A percentile compares a stretch with the other conserved stretches of the same genome.
phyloP scores from a whole-genome alignment of 257 asterid species.

The Prunella vulgaris region DNA sequence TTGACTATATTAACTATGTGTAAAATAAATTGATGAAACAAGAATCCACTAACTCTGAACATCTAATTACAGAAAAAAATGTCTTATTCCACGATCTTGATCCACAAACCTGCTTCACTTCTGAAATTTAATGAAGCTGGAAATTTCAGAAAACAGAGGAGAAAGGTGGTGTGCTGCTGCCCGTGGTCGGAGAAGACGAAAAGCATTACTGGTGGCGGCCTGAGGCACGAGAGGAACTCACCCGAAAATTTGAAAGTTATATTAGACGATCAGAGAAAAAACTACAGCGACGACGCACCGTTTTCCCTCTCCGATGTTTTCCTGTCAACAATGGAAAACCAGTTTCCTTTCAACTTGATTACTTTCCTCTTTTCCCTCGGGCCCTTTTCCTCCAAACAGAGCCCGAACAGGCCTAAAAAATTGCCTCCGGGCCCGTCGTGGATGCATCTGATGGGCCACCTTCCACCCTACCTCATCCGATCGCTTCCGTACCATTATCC shows the following conservation, averaged over 20 bases:
- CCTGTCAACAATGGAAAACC: not conserved
- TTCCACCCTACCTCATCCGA: constrained; percentile 16
- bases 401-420: not conserved
- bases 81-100: not conserved
- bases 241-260: too few relatives aligned
- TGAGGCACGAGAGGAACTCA: not conserved
- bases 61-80: not conserved
- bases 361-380: not conserved
- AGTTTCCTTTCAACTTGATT: not conserved
- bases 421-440: constrained; percentile 31
- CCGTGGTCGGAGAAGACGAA: not conserved
- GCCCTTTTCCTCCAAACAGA: not conserved
- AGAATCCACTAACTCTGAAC: not conserved
- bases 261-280: not conserved
- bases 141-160: not conserved
- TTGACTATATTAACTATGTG: not conserved
- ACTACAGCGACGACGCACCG: not conserved
- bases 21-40: not conserved
- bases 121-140: not conserved
- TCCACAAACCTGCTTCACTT: not conserved
- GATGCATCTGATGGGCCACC: constrained; percentile 21
- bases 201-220: not conserved
- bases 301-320: not conserved
- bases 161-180: not conserved
- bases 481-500: constrained; percentile 20